Base-by-base conservation (phyloP, 768 basidiomycete genomes). In the Podaxis sp. region DNA sequence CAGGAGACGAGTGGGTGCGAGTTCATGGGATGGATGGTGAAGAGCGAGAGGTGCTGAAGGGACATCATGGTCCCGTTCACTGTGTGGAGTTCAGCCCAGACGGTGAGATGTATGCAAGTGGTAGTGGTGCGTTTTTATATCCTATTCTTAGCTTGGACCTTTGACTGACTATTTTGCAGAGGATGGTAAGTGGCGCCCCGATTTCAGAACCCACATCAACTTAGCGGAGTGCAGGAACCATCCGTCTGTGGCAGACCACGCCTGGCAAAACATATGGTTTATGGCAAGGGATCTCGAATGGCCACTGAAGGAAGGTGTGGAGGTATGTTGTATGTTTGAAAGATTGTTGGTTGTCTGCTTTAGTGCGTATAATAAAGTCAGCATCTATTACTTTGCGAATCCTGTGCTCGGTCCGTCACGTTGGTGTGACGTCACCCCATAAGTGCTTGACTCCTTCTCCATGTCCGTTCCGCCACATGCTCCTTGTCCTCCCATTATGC, bases 31-130 rank as follows among this genome's bases (percentile, higher is more conserved):
- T 95, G 69, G 84, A 90, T 35, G 97, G 96, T 1, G 87, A 89
- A 72, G 95, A 99, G 76, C 76, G 84, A 64, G 96, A 98, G 60
- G 83, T 97, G 32, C 81, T 95, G 61, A 96, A 97, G 73, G 96
- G 96, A 3, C 97, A 98, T 69, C 97, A 98, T 70, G 97, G 96
- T 23, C 95, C 96, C 18, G 95, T 98, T 16, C 94, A 96, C 67
- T 93, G 91, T 57, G 89, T 96, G 50, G 89, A 91, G 67, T 96
- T 89, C 73, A 93, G 90, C 69, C 96, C 96, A 0, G 96, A 98
- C 71, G 96, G 96, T 23, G 97, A 98, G 78, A 84, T 97, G 80
- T 98, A 93, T 72, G 96, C 96, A 37, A 95, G 92, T 68, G 97
- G 96, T 54, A 95, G 93, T 67, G 96, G 96, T 89, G 72, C 78